Percentiles rank a stretch among this genome's conserved stretches.
These are phyloP conservation scores for Coemansia sp. DNA, from an alignment of 192 early-diverging fungal species.

Conservation along the genomic window DNA sequence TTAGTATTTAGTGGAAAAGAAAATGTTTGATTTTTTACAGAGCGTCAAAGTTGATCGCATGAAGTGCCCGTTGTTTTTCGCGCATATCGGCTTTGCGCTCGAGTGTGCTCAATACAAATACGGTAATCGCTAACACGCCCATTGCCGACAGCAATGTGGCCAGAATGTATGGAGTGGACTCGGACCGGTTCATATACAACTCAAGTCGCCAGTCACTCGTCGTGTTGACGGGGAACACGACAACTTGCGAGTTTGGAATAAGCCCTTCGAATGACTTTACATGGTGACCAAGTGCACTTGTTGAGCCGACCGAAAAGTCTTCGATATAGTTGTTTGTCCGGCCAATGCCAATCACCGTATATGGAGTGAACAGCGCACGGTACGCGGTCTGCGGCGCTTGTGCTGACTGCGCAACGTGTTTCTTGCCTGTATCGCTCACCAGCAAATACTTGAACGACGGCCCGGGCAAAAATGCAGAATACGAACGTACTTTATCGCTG, in stretches of 20 bases:
- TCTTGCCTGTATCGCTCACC: slow-evolving; percentile 71
- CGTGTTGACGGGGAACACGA: slow-evolving; percentile 68
- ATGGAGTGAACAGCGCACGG: slow-evolving; percentile 73
- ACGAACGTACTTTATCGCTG: slow-evolving; percentile 67
- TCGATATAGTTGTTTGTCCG: slow-evolving; percentile 97
- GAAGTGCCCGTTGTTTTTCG: slow-evolving; percentile 74
- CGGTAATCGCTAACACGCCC: slow-evolving; percentile 68
- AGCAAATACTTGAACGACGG: slow-evolving; percentile 86
- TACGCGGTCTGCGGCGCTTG: slow-evolving; percentile 82
- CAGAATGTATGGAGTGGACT: slow-evolving; percentile 81
- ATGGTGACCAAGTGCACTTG: slow-evolving; percentile 18
- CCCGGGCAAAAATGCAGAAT: slow-evolving; percentile 81
- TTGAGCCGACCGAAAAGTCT: slow-evolving; percentile 78
- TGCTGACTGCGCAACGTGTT: slow-evolving; percentile 75
- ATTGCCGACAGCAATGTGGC: slow-evolving; percentile 70
- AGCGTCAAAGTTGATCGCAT: slow-evolving; percentile 92
- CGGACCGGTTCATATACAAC: slow-evolving; percentile 84
- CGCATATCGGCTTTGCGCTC: slow-evolving; percentile 77
- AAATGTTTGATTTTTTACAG: slow-evolving; percentile 53
- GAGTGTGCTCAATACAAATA: slow-evolving; percentile 66
- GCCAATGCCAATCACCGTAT: slow-evolving; percentile 83
- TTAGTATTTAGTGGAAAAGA: slow-evolving; percentile 1
- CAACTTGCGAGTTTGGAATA: slow-evolving; percentile 90
- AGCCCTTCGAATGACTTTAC: slow-evolving; percentile 68
- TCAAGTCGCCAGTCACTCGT: slow-evolving; percentile 73